Base-by-base conservation (phyloP, 176 grass and related monocot genomes). In the Raddia guianensis region DNA sequence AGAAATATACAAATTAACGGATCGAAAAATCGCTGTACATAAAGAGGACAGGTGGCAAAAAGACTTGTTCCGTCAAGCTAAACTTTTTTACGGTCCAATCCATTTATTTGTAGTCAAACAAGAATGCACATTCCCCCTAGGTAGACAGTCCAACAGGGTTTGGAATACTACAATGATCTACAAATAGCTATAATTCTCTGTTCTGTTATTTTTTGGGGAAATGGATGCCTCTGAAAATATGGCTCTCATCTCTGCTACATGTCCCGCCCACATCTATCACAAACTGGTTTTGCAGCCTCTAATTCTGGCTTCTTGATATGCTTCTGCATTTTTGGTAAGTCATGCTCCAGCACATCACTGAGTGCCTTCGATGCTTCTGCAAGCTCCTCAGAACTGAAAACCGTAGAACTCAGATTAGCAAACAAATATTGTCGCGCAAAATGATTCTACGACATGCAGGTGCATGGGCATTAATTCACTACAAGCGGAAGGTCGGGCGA, bases 331-430 rank as follows among this genome's bases (percentile, higher is more conserved):
- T 91, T 84, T 20, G 90, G 92, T 72, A 95, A 82, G 86, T 98
- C 96, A 48, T 82, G 76, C 68, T 95, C 92, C 40, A 98, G 73
- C 18, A 94, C 96, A 81, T 93, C 88, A 62, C 79, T 84, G 16
- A 95, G 66, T 14, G 90, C 92, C 79, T 86, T 98, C 8, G 96
- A 95, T 74, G 92, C 96, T 76, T 93, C 90, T 48, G 75, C 79
- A 63, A 98, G 90, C 79, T 98, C 92, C 84, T 93, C 88, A 0
- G 73, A 49, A 76, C 96, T 98, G 89, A 69, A 87, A 73, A 57
- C 21, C 73, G 68, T 6, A 89, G 21, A 11, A 63, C 19, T 52
- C 71, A 62, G 7, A 81, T 58, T 60, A 74, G 20, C 40, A 35
- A 58, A 64, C 10, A 5, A 47, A 12, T 35, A 51, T 8, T 33